Percentiles rank a stretch among this genome's conserved stretches.
Conservation (phyloP, 1,284 basidiomycete species). For the Marasmius sp. region DNA sequence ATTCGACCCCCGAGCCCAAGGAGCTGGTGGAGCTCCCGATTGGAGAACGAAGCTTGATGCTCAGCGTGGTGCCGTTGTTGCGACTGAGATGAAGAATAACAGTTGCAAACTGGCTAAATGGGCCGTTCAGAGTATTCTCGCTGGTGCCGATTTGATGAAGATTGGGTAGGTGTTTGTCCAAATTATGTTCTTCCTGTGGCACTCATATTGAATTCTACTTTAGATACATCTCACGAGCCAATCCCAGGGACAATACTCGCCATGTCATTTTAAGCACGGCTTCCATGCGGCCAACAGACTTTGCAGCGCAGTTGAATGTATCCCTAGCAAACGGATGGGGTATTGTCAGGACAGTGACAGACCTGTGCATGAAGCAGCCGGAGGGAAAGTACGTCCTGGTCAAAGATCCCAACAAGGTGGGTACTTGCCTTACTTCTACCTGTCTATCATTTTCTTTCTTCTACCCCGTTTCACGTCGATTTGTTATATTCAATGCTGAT, state of each 20-base stretch:
- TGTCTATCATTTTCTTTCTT: slow-evolving; percentile 4
- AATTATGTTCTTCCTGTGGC: slow-evolving; percentile 6
- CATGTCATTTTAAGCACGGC: slow-evolving; percentile 96
- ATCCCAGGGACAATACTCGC: slow-evolving; percentile 91
- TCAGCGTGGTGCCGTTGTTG: slow-evolving; percentile 96
- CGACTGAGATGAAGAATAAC: slow-evolving; percentile 99
- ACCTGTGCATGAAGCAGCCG: slow-evolving; percentile 91
- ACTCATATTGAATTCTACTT: slow-evolving; percentile 6
- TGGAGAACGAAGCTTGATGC: slow-evolving; percentile 97
- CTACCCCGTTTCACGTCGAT: background rate
- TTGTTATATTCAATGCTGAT: background rate
- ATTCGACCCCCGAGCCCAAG: slow-evolving; percentile 91
- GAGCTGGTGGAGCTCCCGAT: slow-evolving; percentile 92
- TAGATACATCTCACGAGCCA: slow-evolving; percentile 91
- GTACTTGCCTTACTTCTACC: slow-evolving; percentile 21
- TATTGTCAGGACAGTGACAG: slow-evolving; percentile 92
- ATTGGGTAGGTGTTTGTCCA: slow-evolving; percentile 70
- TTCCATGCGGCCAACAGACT: slow-evolving; percentile 92
- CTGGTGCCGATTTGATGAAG: slow-evolving; percentile 97
- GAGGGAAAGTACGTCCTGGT: slow-evolving; percentile 96
- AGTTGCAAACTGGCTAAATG: slow-evolving; percentile 97
- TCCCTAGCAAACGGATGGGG: slow-evolving; percentile 98
- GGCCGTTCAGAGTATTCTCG: slow-evolving; percentile 94
- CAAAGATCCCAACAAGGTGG: slow-evolving; percentile 95
- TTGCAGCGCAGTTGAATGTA: slow-evolving; percentile 94